These are phyloP conservation scores for Cystobasidium slooffiae DNA, from an alignment of 1,284 basidiomycete species.

Conservation along the genomic window DNA sequence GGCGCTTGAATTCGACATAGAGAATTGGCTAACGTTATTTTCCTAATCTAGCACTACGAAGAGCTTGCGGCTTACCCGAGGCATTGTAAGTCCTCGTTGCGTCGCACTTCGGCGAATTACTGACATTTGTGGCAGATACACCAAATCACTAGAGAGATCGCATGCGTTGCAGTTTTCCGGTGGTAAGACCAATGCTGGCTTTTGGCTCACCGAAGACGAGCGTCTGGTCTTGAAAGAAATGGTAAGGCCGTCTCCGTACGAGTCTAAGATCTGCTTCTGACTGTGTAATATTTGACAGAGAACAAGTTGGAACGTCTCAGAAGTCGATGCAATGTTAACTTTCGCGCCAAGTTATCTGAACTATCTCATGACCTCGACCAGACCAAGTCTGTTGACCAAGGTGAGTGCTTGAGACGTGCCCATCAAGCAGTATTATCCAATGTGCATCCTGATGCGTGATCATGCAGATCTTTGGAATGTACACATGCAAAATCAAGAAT, in stretches of 20 bases:
- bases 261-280: not conserved
- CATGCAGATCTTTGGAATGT: conserved; percentile 30
- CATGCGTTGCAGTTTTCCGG: conserved; percentile 22
- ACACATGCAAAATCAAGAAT: conserved; percentile 36
- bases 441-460: too few species aligned
- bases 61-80: conserved; percentile 20
- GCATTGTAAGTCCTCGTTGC: not conserved
- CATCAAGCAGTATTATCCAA: not conserved
- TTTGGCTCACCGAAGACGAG: conserved; percentile 20
- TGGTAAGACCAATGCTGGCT: conserved; percentile 30
- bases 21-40: not conserved
- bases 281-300: not conserved
- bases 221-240: conserved; percentile 29
- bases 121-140: conserved; percentile 14
- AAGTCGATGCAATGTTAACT: conserved; percentile 34
- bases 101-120: not conserved
- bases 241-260: not conserved
- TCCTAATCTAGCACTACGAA: conserved; percentile 1
- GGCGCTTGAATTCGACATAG: not conserved
- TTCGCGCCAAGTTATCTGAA: conserved; percentile 25
- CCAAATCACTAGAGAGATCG: conserved; percentile 5
- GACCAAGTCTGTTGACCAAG: conserved; percentile 30
- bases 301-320: conserved; percentile 31
- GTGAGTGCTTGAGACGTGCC: not conserved
- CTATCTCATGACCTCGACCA: conserved; percentile 6